Conservation (phyloP, 1,284 basidiomycete genomes). For the Tylopilus orsonianus region DNA sequence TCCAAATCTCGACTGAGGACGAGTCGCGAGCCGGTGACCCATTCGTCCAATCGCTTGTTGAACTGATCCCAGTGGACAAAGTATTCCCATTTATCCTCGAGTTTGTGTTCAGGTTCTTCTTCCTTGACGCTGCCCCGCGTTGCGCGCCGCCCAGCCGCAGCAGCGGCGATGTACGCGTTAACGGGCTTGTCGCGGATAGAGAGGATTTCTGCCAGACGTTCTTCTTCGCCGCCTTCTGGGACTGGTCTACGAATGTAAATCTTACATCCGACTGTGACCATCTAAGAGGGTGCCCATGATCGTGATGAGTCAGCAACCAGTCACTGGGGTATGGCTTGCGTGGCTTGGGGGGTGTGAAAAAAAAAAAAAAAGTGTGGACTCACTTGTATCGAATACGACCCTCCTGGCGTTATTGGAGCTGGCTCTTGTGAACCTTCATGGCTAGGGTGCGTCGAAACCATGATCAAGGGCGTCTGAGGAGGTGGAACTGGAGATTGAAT, state of each 20-base stretch:
- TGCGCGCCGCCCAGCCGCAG: constrained; percentile 35
- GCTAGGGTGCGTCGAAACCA: constrained; percentile 34
- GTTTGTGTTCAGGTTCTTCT: constrained; percentile 51
- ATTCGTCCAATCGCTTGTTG: constrained; percentile 98
- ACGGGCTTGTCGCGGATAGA: constrained; percentile 85
- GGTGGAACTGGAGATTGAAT: constrained; percentile 9
- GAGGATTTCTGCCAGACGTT: constrained; percentile 90
- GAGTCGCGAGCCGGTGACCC: constrained; percentile 90
- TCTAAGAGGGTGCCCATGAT: too few relatives aligned
- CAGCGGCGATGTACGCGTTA: constrained; percentile 52
- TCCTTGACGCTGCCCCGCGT: constrained; percentile 37
- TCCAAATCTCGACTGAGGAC: constrained; percentile 87
- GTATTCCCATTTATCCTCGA: constrained; percentile 85
- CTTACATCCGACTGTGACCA: constrained; percentile 89
- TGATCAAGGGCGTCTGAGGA: constrained; percentile 8
- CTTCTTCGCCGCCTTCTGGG: constrained; percentile 73
- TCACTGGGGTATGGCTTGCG: constrained; percentile 6
- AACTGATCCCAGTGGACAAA: constrained; percentile 98
- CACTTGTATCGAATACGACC: constrained; percentile 74
- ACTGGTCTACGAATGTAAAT: constrained; percentile 84
- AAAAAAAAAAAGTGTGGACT: constrained; percentile 28
- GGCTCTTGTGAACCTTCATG: constrained; percentile 52
- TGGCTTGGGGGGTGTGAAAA: constrained; percentile 18
- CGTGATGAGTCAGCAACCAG: constrained; percentile 33
- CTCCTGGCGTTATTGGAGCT: constrained; percentile 67